Conservation (phyloP, 1,284 basidiomycete species). For the Pascua sp. region DNA sequence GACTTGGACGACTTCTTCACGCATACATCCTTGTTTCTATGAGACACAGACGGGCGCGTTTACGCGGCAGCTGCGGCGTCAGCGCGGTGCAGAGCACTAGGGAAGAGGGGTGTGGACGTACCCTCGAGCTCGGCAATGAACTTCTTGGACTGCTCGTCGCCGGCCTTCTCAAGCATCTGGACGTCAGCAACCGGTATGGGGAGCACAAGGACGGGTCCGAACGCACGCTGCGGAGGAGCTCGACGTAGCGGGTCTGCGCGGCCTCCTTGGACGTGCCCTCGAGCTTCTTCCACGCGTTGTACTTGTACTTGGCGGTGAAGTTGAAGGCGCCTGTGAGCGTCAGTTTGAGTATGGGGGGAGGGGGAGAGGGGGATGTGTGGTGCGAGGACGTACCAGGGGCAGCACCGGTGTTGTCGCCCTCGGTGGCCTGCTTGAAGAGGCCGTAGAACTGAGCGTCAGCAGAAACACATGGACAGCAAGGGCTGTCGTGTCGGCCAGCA, state of each 20-base stretch:
- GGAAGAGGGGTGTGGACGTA: constrained; percentile 24
- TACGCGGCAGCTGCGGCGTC: constrained; percentile 10
- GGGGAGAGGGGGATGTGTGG: too few relatives aligned
- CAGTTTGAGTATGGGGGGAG: not conserved
- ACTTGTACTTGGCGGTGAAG: constrained; percentile 50
- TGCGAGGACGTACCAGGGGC: constrained; percentile 39
- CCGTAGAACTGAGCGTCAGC: constrained; percentile 70
- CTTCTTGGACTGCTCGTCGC: constrained; percentile 59
- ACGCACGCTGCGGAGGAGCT: constrained; percentile 65
- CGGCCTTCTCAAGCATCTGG: constrained; percentile 59
- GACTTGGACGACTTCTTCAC: too few relatives aligned
- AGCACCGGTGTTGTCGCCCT: constrained; percentile 55
- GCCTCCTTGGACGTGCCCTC: constrained; percentile 69
- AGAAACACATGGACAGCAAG: too few relatives aligned
- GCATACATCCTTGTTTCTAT: too few relatives aligned
- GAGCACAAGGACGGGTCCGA: not conserved
- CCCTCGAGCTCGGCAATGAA: constrained; percentile 61
- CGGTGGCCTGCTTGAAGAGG: constrained; percentile 82
- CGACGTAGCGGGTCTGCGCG: constrained; percentile 68
- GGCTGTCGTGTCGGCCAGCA: too few relatives aligned
- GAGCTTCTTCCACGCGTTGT: constrained; percentile 79
- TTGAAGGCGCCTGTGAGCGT: constrained; percentile 36
- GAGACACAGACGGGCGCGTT: not conserved
- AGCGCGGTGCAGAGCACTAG: not conserved
- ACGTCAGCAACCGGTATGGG: constrained; percentile 4